Percentiles rank a stretch among this genome's conserved stretches.
Conservation (phyloP, 768 basidiomycete genomes). For the Lactarius vividus region DNA sequence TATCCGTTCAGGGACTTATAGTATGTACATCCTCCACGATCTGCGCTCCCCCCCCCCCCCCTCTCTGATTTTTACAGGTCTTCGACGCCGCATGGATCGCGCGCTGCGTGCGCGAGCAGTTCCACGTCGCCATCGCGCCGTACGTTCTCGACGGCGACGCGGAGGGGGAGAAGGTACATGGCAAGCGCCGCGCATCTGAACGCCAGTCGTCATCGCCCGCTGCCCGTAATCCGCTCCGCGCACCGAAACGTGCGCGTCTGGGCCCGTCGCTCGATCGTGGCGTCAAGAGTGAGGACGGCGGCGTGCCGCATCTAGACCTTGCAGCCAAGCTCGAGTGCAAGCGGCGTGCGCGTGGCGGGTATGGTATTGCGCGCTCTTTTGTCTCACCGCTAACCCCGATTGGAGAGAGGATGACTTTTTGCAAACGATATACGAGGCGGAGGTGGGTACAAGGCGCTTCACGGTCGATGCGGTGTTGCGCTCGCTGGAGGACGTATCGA, state of each 20-base stretch:
- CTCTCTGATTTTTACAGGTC: not conserved
- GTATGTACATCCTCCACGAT: not conserved
- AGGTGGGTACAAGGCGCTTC: not conserved
- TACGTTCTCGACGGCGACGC: not conserved
- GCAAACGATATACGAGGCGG: not conserved
- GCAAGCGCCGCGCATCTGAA: conserved; percentile 5
- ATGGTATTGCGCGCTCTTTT: not conserved
- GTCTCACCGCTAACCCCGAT: not conserved
- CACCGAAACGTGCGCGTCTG: conserved; percentile 3
- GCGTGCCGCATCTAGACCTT: not conserved
- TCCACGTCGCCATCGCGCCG: not conserved
- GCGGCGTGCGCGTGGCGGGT: not conserved
- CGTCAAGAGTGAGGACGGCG: not conserved
- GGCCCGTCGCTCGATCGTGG: not conserved
- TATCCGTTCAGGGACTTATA: conserved; percentile 3
- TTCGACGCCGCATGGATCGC: conserved; percentile 11
- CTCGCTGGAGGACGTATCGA: not conserved
- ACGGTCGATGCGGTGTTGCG: not conserved
- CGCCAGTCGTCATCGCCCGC: not conserved
- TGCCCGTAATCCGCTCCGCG: not conserved
- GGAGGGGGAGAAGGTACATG: not conserved
- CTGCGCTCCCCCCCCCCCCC: not conserved
- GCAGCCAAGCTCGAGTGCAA: not conserved
- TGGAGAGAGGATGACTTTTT: not conserved
- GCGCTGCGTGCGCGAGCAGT: not conserved